Conservation (phyloP, 164 flowering plant species). For the Dillenia suffruticosa region DNA sequence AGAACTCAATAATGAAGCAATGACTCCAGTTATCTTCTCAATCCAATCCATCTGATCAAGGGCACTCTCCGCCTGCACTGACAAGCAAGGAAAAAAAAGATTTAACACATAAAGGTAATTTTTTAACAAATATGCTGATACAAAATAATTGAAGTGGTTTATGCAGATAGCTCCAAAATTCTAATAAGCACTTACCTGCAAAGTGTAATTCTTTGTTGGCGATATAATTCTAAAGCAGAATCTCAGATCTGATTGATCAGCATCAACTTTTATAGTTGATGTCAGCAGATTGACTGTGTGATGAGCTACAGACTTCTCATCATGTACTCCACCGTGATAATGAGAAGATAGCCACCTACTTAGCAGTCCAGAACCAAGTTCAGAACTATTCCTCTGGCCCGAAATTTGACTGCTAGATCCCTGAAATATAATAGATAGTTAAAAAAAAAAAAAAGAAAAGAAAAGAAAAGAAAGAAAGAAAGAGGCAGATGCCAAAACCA, state of each 20-base stretch:
- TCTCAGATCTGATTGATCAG: conserved; percentile 93
- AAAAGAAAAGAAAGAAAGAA: too few species aligned
- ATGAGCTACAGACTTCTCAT: conserved; percentile 91
- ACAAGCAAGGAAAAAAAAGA: conserved; percentile 10
- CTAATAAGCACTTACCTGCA: conserved; percentile 58
- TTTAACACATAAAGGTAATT: too few species aligned
- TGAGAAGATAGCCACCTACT: conserved; percentile 97
- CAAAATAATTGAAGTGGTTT: too few species aligned
- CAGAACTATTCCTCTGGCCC: conserved; percentile 60
- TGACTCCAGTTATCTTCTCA: conserved; percentile 98
- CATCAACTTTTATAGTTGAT: conserved; percentile 95
- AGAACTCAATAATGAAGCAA: conserved; percentile 91
- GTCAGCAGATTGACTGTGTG: conserved; percentile 96
- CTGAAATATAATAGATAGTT: conserved; percentile 26
- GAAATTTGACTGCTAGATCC: conserved; percentile 54
- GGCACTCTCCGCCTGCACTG: conserved; percentile 94
- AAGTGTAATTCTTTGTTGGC: conserved; percentile 87
- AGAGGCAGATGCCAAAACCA: conserved; percentile 3
- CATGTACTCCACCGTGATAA: conserved; percentile 87
- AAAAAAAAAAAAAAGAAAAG: background rate
- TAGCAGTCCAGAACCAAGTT: conserved; percentile 78
- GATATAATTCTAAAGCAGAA: conserved; percentile 98
- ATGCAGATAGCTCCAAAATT: too few species aligned
- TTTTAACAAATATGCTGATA: too few species aligned
- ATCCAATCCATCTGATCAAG: conserved; percentile 99